Evolutionary conservation across 78 protist species (phyloP), one percentile per base, ranked within the genome.

Genomic region (Isochrysis galbana): DNA sequence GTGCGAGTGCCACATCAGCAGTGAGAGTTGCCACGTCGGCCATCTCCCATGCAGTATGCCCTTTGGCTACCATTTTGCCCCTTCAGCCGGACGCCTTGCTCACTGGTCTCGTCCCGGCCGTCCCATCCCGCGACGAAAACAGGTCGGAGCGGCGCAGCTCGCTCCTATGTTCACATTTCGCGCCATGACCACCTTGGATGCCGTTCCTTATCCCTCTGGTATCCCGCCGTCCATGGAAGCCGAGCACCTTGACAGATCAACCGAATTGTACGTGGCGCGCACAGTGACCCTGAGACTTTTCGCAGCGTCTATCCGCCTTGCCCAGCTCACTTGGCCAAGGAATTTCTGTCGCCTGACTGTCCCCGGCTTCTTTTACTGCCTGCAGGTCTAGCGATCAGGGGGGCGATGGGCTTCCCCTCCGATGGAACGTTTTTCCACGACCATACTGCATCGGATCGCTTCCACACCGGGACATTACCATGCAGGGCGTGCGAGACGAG

Each of bases 391-490:
- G 19, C 5, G 21, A 70, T 2, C 36, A 1, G n/a, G 80, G n/a
- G 80, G 41, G 80, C 39, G 3, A 7, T 1, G 34, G 32, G 44
- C 80, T 70, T 3, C 80, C 80, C 19, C 41, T 70, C 36, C 3
- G 19, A 2, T 4, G 5, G 14, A 23, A n/a, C 41, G n/a, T 70
- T 21, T 70, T n/a, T 41, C 80, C 80, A 1, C 80, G 80, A 17
- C 41, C 80, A 1, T 70, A 70, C 80, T 70, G 29, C 36, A 70
- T 70, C 80, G 29, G 45, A 1, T 70, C 80, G 44, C 41, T 70
- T 36, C 80, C 80, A 21, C 80, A 70, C 80, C 80, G 80, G 45
- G 80, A 70, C 41, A 70, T 70, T 41, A 70, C 80, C 39, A 70
- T 70, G 80, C 19, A 70, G 80, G 80, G 80, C 80, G 19, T 32